Conservation (phyloP, 192 early-diverging fungal genomes). For the Entomortierella parvispora region DNA sequence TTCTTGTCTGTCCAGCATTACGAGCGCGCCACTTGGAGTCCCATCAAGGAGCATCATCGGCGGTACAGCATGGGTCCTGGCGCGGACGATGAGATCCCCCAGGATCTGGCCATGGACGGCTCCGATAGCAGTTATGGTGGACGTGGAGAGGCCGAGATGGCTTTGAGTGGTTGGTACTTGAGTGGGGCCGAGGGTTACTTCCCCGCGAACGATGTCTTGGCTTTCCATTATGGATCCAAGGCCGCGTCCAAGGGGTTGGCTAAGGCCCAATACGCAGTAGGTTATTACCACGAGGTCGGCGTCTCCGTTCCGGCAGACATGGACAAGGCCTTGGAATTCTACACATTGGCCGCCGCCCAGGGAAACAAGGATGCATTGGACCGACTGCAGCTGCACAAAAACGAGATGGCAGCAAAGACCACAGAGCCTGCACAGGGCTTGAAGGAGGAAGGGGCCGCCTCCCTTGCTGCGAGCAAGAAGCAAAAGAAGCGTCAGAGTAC, state of each 20-base stretch:
- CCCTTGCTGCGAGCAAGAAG: neutral
- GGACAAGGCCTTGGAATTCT: slow-evolving; percentile 67
- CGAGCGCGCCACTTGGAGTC: slow-evolving; percentile 61
- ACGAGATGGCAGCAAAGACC: neutral
- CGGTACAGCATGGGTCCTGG: slow-evolving; percentile 16
- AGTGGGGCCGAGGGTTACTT: slow-evolving; percentile 76
- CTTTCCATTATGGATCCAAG: slow-evolving; percentile 83
- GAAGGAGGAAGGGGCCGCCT: neutral
- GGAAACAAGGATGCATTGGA: slow-evolving; percentile 52
- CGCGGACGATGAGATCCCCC: too few relatives aligned
- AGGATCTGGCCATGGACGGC: too few relatives aligned
- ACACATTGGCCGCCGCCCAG: slow-evolving; percentile 53
- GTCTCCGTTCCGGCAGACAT: slow-evolving; percentile 68
- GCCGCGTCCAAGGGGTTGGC: slow-evolving; percentile 82
- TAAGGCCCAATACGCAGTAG: slow-evolving; percentile 90
- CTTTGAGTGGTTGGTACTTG: slow-evolving; percentile 86
- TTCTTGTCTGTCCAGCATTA: slow-evolving; percentile 80
- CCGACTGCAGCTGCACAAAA: slow-evolving; percentile 18
- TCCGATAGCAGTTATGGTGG: slow-evolving; percentile 7
- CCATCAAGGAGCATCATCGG: slow-evolving; percentile 71
- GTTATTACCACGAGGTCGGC: slow-evolving; percentile 89
- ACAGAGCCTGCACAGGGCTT: too few relatives aligned
- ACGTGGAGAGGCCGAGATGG: slow-evolving; percentile 81
- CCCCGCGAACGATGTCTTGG: slow-evolving; percentile 73
- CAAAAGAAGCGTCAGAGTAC: neutral